Evolutionary conservation across 2,329 filamentous ascomycete species (phyloP), one percentile per base, ranked within the genome.

Genomic region (Epichloe amarillans): DNA sequence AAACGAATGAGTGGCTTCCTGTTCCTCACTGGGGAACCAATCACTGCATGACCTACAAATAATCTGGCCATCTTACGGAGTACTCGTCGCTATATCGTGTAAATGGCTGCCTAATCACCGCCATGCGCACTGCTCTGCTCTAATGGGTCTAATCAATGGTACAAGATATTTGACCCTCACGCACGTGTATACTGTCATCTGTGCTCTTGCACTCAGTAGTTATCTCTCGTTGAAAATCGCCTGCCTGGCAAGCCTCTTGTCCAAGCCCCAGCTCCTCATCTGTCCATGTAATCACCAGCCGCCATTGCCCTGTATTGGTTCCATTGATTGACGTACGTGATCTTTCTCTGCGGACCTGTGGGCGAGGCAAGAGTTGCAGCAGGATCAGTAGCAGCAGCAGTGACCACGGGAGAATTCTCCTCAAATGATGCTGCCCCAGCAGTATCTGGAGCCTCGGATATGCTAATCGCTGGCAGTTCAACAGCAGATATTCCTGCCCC

Each of bases 261-360:
- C 39, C 2, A 12, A 12, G 11, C 2, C 38, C 19, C 38, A n/a
- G 43, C 17, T 10, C n/a, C 43, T 21, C 5, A 35, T 19, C 12
- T 12, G 26, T 45, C 43, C 12, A 5, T 5, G 36, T 12, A 17
- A 33, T 46, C 52, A 2, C 52, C 41, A 8, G 6, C 35, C 43
- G 53, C 53, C 6, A 54, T 17, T 1, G 40, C 39, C 19, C 26
- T 49, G 19, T 49, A 69, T 49, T 67, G 62, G 50, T 65, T 63
- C 66, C 66, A 69, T 48, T 69, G 64, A 50, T 68, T 69, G 47
- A 69, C 60, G 51, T 66, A 67, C 15, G 57, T 51, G 43, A 55
- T 61, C 45, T 53, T 61, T 43, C 58, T 62, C 51, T 50, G 58
- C 49, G 65, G 61, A n/a, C 56, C 54, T n/a, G 56, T 52, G 15